A percentile compares a stretch with the other conserved stretches of the same genome.
These are phyloP conservation scores for Marchantia polymorpha DNA, from an alignment of 225 moss, liverwort and hornwort species.

Conservation along the genomic window DNA sequence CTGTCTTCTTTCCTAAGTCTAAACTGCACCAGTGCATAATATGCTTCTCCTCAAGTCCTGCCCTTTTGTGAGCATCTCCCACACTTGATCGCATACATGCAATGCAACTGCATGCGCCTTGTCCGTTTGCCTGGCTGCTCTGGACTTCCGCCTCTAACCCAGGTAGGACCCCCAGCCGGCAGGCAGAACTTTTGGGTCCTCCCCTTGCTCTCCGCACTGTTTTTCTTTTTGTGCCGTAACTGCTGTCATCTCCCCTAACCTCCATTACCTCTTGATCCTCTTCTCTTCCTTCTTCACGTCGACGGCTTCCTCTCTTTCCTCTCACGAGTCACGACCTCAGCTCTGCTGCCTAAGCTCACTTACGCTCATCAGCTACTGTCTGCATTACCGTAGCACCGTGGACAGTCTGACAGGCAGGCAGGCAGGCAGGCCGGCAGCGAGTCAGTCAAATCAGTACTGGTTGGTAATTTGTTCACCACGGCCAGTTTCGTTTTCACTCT, in stretches of 20 bases:
- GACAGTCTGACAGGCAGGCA: not conserved
- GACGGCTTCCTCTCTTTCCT: no score
- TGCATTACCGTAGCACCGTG: not conserved
- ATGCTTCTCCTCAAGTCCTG: not conserved
- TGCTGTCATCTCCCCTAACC: not conserved
- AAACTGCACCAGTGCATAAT: not conserved
- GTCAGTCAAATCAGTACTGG: not conserved
- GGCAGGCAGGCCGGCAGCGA: not conserved
- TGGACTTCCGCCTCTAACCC: not conserved
- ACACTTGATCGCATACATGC: not conserved
- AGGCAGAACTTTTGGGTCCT: not conserved
- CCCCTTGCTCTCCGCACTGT: not conserved
- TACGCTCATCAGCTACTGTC: no score
- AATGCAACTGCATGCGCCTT: not conserved
- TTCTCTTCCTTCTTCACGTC: no score
- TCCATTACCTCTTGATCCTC: not conserved
- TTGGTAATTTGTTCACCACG: not conserved
- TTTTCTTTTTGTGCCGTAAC: not conserved
- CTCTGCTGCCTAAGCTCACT: no score
- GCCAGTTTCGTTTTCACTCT: not conserved
- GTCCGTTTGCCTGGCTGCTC: slow-evolving; percentile 5
- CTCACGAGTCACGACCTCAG: no score
- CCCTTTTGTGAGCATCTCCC: not conserved
- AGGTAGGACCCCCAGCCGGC: not conserved
- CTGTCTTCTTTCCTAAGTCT: slow-evolving; percentile 5